Evolutionary conservation across 345 rosid species (phyloP).

Genomic region (Eucalyptus pauciflora): DNA sequence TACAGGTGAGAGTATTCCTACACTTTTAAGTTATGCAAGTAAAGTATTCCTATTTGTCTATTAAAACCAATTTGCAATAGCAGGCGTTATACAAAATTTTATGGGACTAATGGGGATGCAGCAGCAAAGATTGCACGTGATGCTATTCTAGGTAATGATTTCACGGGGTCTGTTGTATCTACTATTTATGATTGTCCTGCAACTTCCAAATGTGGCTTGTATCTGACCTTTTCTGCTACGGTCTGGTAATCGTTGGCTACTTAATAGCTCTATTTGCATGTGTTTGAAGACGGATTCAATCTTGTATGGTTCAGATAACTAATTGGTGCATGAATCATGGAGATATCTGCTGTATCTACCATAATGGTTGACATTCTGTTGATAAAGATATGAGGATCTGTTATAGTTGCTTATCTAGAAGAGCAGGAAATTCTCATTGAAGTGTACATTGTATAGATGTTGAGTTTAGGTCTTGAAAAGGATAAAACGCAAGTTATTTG

Average conservation of each 20-base stretch:
- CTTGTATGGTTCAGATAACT: not conserved
- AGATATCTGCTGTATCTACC: not conserved
- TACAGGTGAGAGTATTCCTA: constrained; percentile 29
- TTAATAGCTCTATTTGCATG: not conserved
- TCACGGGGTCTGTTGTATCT: not conserved
- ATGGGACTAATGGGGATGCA: constrained; percentile 58
- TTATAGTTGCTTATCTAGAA: not conserved
- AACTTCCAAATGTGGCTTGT: not conserved
- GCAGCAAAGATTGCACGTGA: constrained; percentile 77
- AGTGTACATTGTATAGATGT: not conserved
- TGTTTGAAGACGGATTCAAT: not conserved
- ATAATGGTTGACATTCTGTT: not conserved
- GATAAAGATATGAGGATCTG: not conserved
- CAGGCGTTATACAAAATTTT: constrained; percentile 88
- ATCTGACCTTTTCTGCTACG: not conserved
- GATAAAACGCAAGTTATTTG: not conserved
- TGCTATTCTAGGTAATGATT: constrained; percentile 59
- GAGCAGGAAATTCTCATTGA: not conserved
- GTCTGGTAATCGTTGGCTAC: not conserved
- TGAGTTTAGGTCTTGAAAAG: not conserved
- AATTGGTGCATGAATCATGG: not conserved
- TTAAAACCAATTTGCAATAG: not conserved
- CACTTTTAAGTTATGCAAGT: not conserved
- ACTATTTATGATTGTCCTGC: not conserved
- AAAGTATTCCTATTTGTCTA: not conserved